Percentiles rank a stretch among this genome's conserved stretches.
phyloP scores from a whole-genome alignment of 163 green algal species.

The Trebouxiophyceae sp. region DNA sequence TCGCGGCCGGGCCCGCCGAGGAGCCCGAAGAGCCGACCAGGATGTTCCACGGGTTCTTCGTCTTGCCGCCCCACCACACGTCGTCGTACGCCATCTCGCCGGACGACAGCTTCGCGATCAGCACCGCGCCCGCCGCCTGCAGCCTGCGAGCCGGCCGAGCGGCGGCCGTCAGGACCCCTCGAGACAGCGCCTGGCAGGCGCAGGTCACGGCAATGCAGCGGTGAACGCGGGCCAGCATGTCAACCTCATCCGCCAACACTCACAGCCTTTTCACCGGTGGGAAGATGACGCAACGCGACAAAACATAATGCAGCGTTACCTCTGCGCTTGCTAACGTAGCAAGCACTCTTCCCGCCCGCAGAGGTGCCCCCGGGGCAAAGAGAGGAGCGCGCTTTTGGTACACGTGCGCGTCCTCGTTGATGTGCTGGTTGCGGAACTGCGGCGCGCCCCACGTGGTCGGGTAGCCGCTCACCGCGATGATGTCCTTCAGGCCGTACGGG shows the following conservation, averaged over 20 bases:
- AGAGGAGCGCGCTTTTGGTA: constrained; percentile 14
- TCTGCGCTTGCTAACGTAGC: too few species aligned
- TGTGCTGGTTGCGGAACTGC: constrained; percentile 12
- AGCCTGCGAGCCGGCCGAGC: constrained; percentile 6
- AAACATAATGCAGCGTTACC: too few species aligned
- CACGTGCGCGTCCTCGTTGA: constrained; percentile 12
- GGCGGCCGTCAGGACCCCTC: neutral
- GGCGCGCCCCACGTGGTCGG: constrained; percentile 24
- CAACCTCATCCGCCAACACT: too few species aligned
- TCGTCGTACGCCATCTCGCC: constrained; percentile 25
- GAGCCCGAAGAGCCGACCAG: constrained; percentile 11
- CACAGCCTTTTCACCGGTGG: too few species aligned
- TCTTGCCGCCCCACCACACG: constrained; percentile 22
- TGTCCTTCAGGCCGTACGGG: constrained; percentile 32
- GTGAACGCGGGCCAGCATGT: too few species aligned
- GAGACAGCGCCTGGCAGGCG: neutral
- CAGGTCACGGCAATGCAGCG: neutral
- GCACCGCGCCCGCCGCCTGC: constrained; percentile 14
- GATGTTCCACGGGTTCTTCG: constrained; percentile 27
- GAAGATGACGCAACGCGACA: too few species aligned
- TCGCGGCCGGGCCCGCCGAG: constrained; percentile 10
- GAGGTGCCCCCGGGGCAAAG: too few species aligned
- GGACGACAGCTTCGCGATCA: constrained; percentile 20
- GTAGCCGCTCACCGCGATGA: constrained; percentile 27
- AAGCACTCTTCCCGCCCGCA: too few species aligned